Evolutionary conservation across 2,329 filamentous ascomycete species (phyloP).

Genomic region (Knufia petricola): DNA sequence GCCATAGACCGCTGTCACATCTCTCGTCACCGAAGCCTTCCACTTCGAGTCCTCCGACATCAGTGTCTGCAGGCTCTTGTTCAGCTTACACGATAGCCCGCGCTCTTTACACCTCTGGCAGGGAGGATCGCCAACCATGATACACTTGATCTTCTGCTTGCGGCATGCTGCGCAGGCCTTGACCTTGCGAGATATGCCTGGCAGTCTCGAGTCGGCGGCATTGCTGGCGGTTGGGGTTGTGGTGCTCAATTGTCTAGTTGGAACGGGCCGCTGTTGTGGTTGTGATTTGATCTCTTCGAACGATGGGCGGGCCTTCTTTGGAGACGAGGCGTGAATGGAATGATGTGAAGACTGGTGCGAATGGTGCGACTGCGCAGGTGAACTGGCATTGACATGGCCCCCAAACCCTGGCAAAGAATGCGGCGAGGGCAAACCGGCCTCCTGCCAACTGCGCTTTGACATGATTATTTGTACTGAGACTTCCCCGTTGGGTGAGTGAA

Average conservation of each 20-base stretch:
- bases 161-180: constrained; percentile 45
- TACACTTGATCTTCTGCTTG: constrained; percentile 45
- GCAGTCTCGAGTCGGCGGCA: constrained; percentile 18
- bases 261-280: background rate
- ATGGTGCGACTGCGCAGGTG: constrained; percentile 12
- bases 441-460: constrained; percentile 23
- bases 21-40: constrained; percentile 28
- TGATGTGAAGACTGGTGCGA: constrained; percentile 6
- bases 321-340: constrained; percentile 1
- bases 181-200: constrained; percentile 35
- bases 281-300: constrained; percentile 14
- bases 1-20: constrained; percentile 25
- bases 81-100: constrained; percentile 42
- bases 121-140: constrained; percentile 41
- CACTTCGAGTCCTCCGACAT: constrained; percentile 40
- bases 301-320: constrained; percentile 18
- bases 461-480: constrained; percentile 10
- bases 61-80: constrained; percentile 43
- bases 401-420: constrained; percentile 9
- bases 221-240: constrained; percentile 15
- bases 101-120: constrained; percentile 43
- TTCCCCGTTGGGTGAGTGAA: too few relatives aligned
- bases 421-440: constrained; percentile 22
- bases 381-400: constrained; percentile 10
- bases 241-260: constrained; percentile 11